A percentile compares a stretch with the other conserved stretches of the same genome.
phyloP scores from a whole-genome alignment of 805 yeast species.

The Candida suzukii region DNA sequence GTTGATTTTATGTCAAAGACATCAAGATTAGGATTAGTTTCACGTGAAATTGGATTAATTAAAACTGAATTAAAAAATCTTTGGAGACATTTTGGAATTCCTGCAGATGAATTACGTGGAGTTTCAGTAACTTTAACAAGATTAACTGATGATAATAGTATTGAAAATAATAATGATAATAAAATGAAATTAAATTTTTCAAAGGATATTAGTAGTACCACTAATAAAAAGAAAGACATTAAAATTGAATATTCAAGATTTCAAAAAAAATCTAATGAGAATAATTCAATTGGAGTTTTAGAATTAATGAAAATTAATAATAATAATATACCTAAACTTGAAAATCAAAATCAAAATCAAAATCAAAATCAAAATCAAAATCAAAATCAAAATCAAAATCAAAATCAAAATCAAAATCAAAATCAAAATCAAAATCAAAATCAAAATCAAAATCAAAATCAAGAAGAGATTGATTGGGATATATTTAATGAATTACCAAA shows the following conservation, averaged over 20 bases:
- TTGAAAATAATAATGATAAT: constrained; percentile 14
- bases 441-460: no score
- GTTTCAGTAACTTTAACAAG: constrained; percentile 63
- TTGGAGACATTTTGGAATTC: constrained; percentile 42
- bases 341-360: not conserved
- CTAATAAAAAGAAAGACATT: not conserved
- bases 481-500: constrained; percentile 61
- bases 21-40: constrained; percentile 51
- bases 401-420: not conserved
- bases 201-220: not conserved
- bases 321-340: no score
- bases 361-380: not conserved
- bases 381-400: not conserved
- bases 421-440: not conserved
- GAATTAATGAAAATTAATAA: not conserved
- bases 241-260: not conserved
- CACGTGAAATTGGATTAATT: constrained; percentile 54
- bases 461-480: constrained; percentile 50
- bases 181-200: constrained; percentile 30
- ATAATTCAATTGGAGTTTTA: not conserved
- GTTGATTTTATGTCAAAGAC: constrained; percentile 62
- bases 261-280: not conserved
- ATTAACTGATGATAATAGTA: constrained; percentile 32
- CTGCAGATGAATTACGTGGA: constrained; percentile 70
- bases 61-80: constrained; percentile 52